Percentiles rank a stretch among this genome's conserved stretches.
These are phyloP conservation scores for Pyrenochaeta sp. DNA, from an alignment of 2,329 filamentous ascomycete species.

Conservation along the genomic window DNA sequence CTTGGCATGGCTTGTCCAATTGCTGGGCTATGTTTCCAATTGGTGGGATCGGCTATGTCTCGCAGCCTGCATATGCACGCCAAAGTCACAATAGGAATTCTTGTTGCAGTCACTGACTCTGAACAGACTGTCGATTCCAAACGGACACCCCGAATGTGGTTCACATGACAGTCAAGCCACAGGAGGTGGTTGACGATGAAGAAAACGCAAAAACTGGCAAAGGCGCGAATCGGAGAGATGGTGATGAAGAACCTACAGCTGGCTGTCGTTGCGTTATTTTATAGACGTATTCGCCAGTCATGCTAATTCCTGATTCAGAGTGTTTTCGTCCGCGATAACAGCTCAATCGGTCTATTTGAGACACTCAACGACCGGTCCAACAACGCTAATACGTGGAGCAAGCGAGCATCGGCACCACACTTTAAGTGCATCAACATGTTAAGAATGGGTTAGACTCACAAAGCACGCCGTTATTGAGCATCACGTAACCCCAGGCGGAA, in stretches of 20 bases:
- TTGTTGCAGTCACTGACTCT: slow-evolving; percentile 14
- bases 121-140: slow-evolving; percentile 79
- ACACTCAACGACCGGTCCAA: background rate
- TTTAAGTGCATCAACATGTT: background rate
- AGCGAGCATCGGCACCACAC: background rate
- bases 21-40: slow-evolving; percentile 21
- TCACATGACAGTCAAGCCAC: slow-evolving; percentile 92
- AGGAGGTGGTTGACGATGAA: slow-evolving; percentile 83
- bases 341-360: background rate
- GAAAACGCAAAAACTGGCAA: slow-evolving; percentile 76
- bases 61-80: slow-evolving; percentile 3
- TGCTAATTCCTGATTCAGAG: slow-evolving; percentile 3
- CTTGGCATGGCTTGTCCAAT: slow-evolving; percentile 31
- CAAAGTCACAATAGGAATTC: background rate
- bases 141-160: slow-evolving; percentile 80
- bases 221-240: slow-evolving; percentile 59
- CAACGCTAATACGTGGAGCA: background rate
- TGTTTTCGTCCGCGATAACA: slow-evolving; percentile 1
- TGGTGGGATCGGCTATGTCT: slow-evolving; percentile 9
- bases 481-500: background rate
- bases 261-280: slow-evolving; percentile 72
- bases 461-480: background rate
- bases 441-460: background rate
- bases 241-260: slow-evolving; percentile 62
- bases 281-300: slow-evolving; percentile 44